Percentiles rank a stretch among this genome's conserved stretches.
Evolutionary conservation across 2,329 filamentous ascomycete species (phyloP).

Genomic region (Penicillium digitatum): DNA sequence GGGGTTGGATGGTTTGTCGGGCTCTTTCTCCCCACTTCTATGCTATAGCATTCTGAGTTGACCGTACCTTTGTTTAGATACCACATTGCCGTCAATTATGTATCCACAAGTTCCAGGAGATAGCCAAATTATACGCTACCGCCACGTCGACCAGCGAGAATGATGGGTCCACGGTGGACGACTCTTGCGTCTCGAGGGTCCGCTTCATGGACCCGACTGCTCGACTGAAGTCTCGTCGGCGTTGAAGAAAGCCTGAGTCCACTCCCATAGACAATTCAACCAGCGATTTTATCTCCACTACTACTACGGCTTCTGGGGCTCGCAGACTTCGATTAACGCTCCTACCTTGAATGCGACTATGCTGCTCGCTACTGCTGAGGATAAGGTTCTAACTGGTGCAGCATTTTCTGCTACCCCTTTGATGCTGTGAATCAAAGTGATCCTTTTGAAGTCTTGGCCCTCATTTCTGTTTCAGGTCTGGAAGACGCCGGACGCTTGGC

Average conservation of each 20-base stretch:
- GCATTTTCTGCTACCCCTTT: conserved; percentile 8
- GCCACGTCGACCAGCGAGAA: background rate
- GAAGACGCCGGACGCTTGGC: background rate
- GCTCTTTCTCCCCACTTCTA: no score
- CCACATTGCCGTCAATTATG: no score
- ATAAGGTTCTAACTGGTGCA: background rate
- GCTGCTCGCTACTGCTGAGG: background rate
- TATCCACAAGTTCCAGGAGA: no score
- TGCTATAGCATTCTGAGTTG: no score
- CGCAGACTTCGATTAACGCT: background rate
- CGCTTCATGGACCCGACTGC: conserved; percentile 9
- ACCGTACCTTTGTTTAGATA: no score
- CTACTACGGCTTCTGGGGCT: background rate
- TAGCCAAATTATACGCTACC: background rate
- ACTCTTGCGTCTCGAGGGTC: background rate
- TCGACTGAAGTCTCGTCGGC: conserved; percentile 9
- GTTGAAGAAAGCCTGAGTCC: background rate
- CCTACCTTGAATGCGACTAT: conserved; percentile 3
- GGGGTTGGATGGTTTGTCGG: no score
- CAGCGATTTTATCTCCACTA: background rate
- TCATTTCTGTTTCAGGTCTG: background rate
- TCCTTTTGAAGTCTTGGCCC: background rate
- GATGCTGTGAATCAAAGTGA: background rate
- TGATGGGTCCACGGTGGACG: background rate
- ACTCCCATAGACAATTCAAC: background rate